These are phyloP conservation scores for Phytophthora litchii DNA, from an alignment of 352 stramenopile genomes.

Conservation along the genomic window DNA sequence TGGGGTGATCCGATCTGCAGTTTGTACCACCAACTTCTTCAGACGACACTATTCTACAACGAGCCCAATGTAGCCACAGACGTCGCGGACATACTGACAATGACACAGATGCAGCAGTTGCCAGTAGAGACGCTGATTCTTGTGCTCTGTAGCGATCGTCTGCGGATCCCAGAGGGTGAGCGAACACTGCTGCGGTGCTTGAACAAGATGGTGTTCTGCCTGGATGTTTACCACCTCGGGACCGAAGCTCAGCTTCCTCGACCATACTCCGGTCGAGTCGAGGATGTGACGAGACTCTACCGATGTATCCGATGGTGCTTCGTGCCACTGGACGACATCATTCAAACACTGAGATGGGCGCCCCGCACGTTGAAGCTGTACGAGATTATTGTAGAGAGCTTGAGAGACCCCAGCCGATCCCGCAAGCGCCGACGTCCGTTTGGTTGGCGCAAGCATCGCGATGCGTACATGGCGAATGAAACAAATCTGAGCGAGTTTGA, in stretches of 20 bases:
- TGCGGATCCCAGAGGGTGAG: constrained; percentile 60
- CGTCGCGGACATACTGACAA: constrained; percentile 24
- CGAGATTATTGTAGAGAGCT: constrained; percentile 44
- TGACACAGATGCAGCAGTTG: constrained; percentile 39
- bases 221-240: constrained; percentile 11
- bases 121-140: constrained; percentile 61
- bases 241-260: constrained; percentile 12
- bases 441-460: constrained; percentile 21
- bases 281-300: constrained; percentile 52
- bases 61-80: constrained; percentile 27
- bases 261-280: constrained; percentile 26
- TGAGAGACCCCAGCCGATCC: constrained; percentile 25
- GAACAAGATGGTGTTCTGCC: constrained; percentile 45
- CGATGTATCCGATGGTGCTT: constrained; percentile 66
- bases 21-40: constrained; percentile 63
- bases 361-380: constrained; percentile 51
- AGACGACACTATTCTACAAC: constrained; percentile 61
- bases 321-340: constrained; percentile 57
- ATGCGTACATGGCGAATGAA: constrained; percentile 36
- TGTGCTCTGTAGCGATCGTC: constrained; percentile 56
- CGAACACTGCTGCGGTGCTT: constrained; percentile 45
- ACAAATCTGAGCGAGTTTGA: constrained; percentile 61
- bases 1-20: constrained; percentile 67
- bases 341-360: constrained; percentile 44
- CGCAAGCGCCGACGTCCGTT: constrained; percentile 28